Evolutionary conservation across 2,329 filamentous ascomycete genomes (phyloP).

Genomic region (Diplodia mutila): DNA sequence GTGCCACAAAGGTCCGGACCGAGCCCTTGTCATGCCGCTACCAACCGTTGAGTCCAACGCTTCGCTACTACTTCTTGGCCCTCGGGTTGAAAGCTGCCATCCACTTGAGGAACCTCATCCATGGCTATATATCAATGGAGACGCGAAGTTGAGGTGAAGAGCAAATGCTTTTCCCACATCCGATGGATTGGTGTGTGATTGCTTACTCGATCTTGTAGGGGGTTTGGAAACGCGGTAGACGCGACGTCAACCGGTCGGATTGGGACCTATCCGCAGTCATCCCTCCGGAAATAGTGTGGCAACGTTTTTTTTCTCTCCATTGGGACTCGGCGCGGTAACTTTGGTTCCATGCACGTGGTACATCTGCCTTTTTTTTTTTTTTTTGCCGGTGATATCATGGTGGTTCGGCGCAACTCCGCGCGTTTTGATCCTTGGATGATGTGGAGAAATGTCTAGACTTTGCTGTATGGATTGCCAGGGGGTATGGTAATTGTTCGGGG

Average conservation of each 20-base stretch:
- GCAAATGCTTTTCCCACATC: not conserved
- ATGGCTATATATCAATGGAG: slow-evolving; percentile 18
- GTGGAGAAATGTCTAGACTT: not conserved
- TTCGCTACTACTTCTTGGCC: too few species aligned
- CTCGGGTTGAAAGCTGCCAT: too few species aligned
- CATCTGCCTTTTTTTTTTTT: not conserved
- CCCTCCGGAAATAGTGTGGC: not conserved
- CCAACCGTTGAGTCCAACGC: too few species aligned
- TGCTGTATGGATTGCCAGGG: not conserved
- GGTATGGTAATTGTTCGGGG: not conserved
- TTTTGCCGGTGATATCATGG: not conserved
- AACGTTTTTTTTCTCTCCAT: not conserved
- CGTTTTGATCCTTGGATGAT: not conserved
- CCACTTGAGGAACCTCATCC: too few species aligned
- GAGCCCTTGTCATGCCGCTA: too few species aligned
- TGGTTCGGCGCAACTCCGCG: not conserved
- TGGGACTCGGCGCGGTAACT: not conserved
- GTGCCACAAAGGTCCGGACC: too few species aligned
- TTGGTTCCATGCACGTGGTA: not conserved
- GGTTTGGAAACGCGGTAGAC: not conserved
- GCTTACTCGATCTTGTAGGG: not conserved
- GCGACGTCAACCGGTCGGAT: not conserved
- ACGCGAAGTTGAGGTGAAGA: slow-evolving; percentile 7
- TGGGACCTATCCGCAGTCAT: not conserved
- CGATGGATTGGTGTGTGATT: not conserved